Conservation (phyloP, 257 asterid genomes). For the Plantago ovata region DNA sequence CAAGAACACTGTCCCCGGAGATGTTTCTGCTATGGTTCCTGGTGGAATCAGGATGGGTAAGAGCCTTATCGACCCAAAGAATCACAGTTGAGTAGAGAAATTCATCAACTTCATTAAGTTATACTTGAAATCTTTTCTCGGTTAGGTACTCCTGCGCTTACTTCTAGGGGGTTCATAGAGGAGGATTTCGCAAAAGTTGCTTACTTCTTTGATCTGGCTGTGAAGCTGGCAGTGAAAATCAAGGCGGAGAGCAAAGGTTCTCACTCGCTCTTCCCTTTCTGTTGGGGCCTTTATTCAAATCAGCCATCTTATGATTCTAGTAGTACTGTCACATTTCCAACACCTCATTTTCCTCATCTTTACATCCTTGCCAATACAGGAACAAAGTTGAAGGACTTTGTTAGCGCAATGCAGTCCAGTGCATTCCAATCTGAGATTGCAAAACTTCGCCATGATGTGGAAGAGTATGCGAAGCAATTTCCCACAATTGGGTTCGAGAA, state of each 20-base stretch:
- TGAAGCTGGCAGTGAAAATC: slow-evolving; percentile 46
- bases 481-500: slow-evolving; percentile 86
- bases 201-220: slow-evolving; percentile 57
- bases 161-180: slow-evolving; percentile 83
- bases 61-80: neutral
- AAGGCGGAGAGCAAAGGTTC: slow-evolving; percentile 54
- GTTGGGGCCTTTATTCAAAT: neutral
- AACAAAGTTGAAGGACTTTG: slow-evolving; percentile 83
- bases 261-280: slow-evolving; percentile 6
- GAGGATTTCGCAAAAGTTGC: slow-evolving; percentile 70
- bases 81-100: neutral
- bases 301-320: too few relatives aligned
- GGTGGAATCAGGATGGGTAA: slow-evolving; percentile 96
- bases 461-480: slow-evolving; percentile 75
- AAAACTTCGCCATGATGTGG: slow-evolving; percentile 61
- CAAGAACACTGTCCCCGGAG: slow-evolving; percentile 93
- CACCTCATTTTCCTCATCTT: neutral
- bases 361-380: slow-evolving; percentile 30
- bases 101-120: neutral
- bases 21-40: slow-evolving; percentile 94
- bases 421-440: slow-evolving; percentile 57
- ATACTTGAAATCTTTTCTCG: neutral
- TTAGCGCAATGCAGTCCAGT: slow-evolving; percentile 45
- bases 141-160: slow-evolving; percentile 88
- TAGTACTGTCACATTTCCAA: slow-evolving; percentile 2